These are phyloP conservation scores for Boehmeria nivea DNA, from an alignment of 306 rosid genomes.

Conservation along the genomic window DNA sequence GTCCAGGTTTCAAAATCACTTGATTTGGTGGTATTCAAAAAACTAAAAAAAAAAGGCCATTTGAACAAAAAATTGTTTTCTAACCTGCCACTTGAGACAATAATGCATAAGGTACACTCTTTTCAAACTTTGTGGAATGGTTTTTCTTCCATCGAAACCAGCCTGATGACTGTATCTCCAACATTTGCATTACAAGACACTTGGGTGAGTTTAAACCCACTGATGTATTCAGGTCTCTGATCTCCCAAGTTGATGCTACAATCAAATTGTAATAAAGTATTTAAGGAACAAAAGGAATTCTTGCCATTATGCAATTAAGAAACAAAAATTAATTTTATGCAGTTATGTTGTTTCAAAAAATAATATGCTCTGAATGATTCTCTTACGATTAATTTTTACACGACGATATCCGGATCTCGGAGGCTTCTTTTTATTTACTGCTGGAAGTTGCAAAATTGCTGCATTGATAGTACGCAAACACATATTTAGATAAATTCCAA, in stretches of 20 bases:
- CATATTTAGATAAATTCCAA: conserved; percentile 2
- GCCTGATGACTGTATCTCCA: conserved; percentile 65
- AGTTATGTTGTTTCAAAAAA: not conserved
- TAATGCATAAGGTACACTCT: conserved; percentile 78
- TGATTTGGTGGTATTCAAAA: not conserved
- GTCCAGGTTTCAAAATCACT: too few relatives aligned
- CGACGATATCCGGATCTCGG: conserved; percentile 80
- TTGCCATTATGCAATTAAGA: conserved; percentile 3
- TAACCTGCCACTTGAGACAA: conserved; percentile 91
- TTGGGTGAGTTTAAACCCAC: conserved; percentile 54
- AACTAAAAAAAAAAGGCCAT: not conserved
- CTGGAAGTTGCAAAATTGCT: conserved; percentile 88
- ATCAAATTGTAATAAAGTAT: conserved; percentile 4
- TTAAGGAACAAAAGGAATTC: conserved; percentile 6
- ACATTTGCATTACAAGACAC: conserved; percentile 80
- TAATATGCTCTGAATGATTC: not conserved
- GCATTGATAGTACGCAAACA: conserved; percentile 23
- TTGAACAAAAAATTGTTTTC: conserved; percentile 17
- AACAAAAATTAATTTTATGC: not conserved
- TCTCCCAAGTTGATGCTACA: conserved; percentile 94
- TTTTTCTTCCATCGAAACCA: conserved; percentile 78
- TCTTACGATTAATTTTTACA: conserved; percentile 80
- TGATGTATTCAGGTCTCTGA: conserved; percentile 62
- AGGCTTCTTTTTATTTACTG: conserved; percentile 74
- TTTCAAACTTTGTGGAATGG: conserved; percentile 69